Evolutionary conservation across 148 eudicot genomes (phyloP).

Genomic region (Rhododendron mucronatum): DNA sequence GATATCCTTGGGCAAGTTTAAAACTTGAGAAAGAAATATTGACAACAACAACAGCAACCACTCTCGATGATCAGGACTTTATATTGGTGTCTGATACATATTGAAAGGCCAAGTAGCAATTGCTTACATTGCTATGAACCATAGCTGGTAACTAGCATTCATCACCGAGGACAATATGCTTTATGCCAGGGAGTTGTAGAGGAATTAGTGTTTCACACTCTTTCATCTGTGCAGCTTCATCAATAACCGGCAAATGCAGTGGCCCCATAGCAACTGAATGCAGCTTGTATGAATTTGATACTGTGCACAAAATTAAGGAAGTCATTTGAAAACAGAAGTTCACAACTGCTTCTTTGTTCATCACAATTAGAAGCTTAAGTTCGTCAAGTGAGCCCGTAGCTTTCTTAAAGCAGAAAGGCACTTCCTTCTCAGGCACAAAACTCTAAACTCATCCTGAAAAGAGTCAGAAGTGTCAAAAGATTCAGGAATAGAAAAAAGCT

Average conservation of each 20-base stretch:
- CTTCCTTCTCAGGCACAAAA: conserved; percentile 11
- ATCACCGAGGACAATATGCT: conserved; percentile 70
- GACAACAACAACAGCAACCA: not conserved
- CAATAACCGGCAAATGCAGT: conserved; percentile 49
- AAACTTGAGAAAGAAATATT: not conserved
- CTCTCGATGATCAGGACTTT: not conserved
- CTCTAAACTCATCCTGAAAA: not conserved
- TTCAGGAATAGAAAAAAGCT: conserved; percentile 19
- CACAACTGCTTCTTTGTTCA: conserved; percentile 3
- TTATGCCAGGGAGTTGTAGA: conserved; percentile 52
- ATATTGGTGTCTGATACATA: not conserved
- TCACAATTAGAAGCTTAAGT: conserved; percentile 29
- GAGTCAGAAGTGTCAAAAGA: conserved; percentile 7
- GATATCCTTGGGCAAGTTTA: not conserved
- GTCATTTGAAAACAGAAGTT: conserved; percentile 59
- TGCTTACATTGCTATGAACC: conserved; percentile 51
- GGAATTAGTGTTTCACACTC: conserved; percentile 71
- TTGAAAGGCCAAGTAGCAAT: not conserved
- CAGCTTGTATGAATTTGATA: conserved; percentile 55
- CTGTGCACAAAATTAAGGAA: conserved; percentile 53
- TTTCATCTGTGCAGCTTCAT: conserved; percentile 74
- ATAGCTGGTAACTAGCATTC: conserved; percentile 71
- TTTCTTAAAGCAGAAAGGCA: conserved; percentile 31
- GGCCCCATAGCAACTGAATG: conserved; percentile 28
- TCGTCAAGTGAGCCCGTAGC: conserved; percentile 34